Evolutionary conservation across 169 alveolate species (phyloP), one percentile per base, ranked within the genome.

Genomic region (Cryptosporidium parvum): DNA sequence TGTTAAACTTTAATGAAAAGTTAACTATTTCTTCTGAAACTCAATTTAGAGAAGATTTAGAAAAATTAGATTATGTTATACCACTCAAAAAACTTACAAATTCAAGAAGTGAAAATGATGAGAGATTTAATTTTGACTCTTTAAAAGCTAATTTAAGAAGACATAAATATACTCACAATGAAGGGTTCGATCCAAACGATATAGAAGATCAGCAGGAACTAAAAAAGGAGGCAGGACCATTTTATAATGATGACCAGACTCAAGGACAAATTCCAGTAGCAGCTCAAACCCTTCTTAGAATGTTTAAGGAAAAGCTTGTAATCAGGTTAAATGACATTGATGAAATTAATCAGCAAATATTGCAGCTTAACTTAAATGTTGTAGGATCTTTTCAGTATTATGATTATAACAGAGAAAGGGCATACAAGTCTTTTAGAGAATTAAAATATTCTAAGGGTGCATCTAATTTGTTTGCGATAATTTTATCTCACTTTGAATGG

Each of bases 401-500:
- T 39, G 86, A 73, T 58, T 73, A 73, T 37, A 73, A 73, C 37
- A 73, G 86, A 73, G 86, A 53, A 73, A 73, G 33, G 65, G 86
- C 86, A 23, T 73, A 73, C 21, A 9, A 53, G 12, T 53, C 72
- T 10, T 73, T 56, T 14, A n/a, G 59, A 37, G 86, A 53, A 56
- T 53, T 73, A 35, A 33, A 37, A 3, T 59, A 73, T 56, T n/a
- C 59, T 48, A 59, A 53, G n/a, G 59, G 42, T 2, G 51, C 48
- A 35, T 73, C 86, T 26, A 73, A 73, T 59, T 23, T 58, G 45
- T 48, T 73, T 33, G 44, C 70, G 5, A 45, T 73, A 1, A 73
- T 73, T 53, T 73, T 73, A n/a, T 73, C 86, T 9, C 86, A 73
- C 33, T 58, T 73, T 56, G 86, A 73, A 59, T 73, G 86, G 86